These are phyloP conservation scores for Alternaria viburni DNA, from an alignment of 2,329 filamentous ascomycete genomes.

Conservation along the genomic window DNA sequence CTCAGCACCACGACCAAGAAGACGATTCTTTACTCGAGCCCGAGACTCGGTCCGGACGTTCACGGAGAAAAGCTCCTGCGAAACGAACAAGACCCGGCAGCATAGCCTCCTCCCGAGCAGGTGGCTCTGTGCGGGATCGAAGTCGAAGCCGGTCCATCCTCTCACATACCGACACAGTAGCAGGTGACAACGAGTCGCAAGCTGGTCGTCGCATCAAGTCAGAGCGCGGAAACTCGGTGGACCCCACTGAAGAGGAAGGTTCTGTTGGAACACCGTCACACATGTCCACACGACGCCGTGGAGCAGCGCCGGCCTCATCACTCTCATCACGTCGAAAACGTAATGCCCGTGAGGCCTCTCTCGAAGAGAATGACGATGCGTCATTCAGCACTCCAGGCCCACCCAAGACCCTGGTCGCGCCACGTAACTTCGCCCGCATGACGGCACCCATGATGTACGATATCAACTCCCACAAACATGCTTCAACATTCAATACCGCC, in stretches of 20 bases:
- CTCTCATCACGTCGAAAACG: constrained; percentile 52
- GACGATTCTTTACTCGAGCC: constrained; percentile 34
- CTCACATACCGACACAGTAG: constrained; percentile 53
- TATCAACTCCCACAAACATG: constrained; percentile 59
- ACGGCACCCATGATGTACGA: constrained; percentile 59
- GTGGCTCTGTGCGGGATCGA: constrained; percentile 51
- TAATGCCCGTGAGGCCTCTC: constrained; percentile 40
- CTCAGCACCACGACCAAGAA: constrained; percentile 21
- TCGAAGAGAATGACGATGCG: constrained; percentile 38
- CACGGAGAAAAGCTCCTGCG: constrained; percentile 37
- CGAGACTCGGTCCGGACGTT: constrained; percentile 38
- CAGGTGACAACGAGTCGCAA: constrained; percentile 49
- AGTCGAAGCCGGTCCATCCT: constrained; percentile 58
- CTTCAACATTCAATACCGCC: constrained; percentile 57
- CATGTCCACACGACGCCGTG: constrained; percentile 41
- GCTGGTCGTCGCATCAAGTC: constrained; percentile 52
- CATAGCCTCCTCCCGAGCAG: constrained; percentile 55
- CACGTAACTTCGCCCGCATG: constrained; percentile 57
- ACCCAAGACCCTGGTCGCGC: constrained; percentile 49
- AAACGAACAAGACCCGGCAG: constrained; percentile 48
- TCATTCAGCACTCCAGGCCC: constrained; percentile 34
- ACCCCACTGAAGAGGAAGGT: constrained; percentile 47
- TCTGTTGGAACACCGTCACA: constrained; percentile 35
- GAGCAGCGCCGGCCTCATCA: constrained; percentile 27
- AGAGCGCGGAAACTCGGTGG: constrained; percentile 55